Conservation (phyloP, 78 protist genomes). For the Dictyostelium intermedium region DNA sequence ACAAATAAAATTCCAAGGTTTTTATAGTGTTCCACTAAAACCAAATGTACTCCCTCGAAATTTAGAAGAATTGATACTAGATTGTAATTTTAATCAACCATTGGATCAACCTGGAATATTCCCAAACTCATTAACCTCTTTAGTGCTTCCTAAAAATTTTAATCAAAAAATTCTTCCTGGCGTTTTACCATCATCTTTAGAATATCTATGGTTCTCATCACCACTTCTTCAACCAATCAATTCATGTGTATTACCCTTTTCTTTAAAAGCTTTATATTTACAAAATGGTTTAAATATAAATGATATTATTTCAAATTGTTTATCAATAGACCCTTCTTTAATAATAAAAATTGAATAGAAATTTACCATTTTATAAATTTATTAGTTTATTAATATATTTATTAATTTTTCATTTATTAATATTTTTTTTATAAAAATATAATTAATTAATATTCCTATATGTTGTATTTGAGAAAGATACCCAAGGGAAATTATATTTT, state of each 20-base stretch:
- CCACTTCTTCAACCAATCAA: background rate
- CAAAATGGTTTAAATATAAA: too few relatives aligned
- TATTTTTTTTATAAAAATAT: too few relatives aligned
- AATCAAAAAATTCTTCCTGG: background rate
- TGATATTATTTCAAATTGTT: background rate
- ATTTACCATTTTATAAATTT: too few relatives aligned
- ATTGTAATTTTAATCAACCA: background rate
- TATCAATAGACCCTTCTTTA: background rate
- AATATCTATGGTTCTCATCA: background rate
- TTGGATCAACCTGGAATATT: background rate
- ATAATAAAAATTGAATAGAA: too few relatives aligned
- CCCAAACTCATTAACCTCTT: background rate
- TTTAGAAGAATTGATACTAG: background rate
- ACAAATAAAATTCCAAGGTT: background rate
- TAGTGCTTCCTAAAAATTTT: background rate
- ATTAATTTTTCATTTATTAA: too few relatives aligned
- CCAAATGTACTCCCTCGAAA: background rate
- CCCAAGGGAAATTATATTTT: slow-evolving; percentile 35
- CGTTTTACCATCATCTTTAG: background rate
- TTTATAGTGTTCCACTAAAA: background rate
- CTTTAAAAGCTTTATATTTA: background rate
- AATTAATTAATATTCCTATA: background rate
- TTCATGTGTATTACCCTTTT: background rate
- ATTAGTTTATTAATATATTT: too few relatives aligned
- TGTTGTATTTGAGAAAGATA: background rate